Conservation (phyloP, 441 rosid genomes). For the Theobroma grandiflorum region DNA sequence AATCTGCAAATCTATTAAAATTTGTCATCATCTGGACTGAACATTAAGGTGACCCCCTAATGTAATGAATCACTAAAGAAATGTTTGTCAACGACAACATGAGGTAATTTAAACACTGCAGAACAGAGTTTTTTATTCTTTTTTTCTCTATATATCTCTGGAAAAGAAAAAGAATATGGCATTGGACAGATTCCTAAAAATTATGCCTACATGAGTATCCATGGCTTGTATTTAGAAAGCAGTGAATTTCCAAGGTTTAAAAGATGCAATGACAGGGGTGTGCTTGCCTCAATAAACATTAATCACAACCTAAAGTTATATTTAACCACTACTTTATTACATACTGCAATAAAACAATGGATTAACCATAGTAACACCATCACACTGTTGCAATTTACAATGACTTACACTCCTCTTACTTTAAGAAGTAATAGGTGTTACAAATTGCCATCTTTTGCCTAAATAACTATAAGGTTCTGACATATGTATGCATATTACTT, state of each 20-base stretch:
- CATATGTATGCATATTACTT: not conserved
- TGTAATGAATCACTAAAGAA: not conserved
- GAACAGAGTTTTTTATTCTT: not conserved
- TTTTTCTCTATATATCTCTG: not conserved
- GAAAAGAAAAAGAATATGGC: not conserved
- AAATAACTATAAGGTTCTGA: slow-evolving; percentile 11
- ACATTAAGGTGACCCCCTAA: not conserved
- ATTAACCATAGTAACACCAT: not conserved
- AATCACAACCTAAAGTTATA: not conserved
- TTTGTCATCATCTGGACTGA: not conserved
- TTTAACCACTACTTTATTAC: not conserved
- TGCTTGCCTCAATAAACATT: slow-evolving; percentile 5
- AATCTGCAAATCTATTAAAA: slow-evolving; percentile 19
- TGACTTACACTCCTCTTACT: not conserved
- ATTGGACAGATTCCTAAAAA: not conserved
- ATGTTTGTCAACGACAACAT: not conserved
- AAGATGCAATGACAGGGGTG: slow-evolving; percentile 5
- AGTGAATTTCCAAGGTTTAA: slow-evolving; percentile 11
- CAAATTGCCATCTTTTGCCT: not conserved
- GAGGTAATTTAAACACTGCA: not conserved
- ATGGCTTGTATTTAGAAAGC: not conserved
- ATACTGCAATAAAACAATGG: not conserved
- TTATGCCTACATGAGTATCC: not conserved
- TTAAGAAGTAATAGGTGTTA: not conserved
- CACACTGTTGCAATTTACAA: not conserved